Evolutionary conservation across 768 basidiomycete genomes (phyloP), one percentile per base, ranked within the genome.

Genomic region (Russula brevipes): DNA sequence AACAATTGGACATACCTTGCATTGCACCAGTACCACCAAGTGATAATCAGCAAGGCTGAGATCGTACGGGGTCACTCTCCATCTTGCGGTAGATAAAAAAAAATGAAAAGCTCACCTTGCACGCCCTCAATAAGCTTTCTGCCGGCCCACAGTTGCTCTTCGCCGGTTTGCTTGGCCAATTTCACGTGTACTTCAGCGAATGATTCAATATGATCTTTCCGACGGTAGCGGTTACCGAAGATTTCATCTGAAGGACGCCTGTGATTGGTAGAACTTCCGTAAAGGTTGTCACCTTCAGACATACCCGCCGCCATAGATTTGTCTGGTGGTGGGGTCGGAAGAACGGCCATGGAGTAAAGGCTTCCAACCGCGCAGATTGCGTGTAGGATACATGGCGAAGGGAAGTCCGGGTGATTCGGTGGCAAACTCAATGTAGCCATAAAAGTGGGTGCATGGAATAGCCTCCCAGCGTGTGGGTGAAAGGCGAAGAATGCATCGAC

Each of bases 291-390:
- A 39, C 46, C 57, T 45, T 54, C 53, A 42, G 57, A 61, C 54
- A 50, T 60, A 62, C 64, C 76, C 68, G 83, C 76, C 39, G 76
- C 74, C 57, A 81, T 80, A 63, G 81, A 75, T 17, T 57, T 64
- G 24, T 65, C 54, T 24, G 81, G 80, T 38, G 79, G 73, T 2
- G 85, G 82, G 24, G 83, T 80, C 4, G 81, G 83, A 11, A 81
- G 76, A 3, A 87, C 82, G 3, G 83, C 85, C 16, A 85, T 84
- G 1, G 88, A 91, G 67, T 91, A 91, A 24, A 87, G 75, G 61
- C 89, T 86, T 16, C 88, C 86, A 41, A 87, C 78, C 2, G 90
- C 91, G 73, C 91, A 92, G 54, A 95, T 89, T n/a, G 90, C 89
- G 70, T 95, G 92, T 0, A 95, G 80, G 45, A 93, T 74, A 9